Evolutionary conservation across 192 early-diverging fungal genomes (phyloP), one percentile per base, ranked within the genome.

Genomic region (Thoreauomyces humboldtii): DNA sequence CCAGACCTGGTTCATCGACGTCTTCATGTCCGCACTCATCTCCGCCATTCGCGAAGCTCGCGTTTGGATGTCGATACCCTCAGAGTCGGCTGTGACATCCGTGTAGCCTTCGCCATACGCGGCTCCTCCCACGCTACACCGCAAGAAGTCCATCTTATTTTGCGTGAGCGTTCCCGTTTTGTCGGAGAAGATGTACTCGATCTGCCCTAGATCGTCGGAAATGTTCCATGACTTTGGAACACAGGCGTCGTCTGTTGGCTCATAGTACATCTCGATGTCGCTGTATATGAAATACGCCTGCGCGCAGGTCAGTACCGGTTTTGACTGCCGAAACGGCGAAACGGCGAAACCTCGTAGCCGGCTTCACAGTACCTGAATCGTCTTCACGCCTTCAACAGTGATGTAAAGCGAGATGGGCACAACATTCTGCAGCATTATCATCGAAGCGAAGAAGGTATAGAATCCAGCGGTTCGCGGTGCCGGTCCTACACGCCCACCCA

Each of bases 341-440:
- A 41, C 38, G 38, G 38, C 11, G n/a, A 41, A 9, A 41, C 38
- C 9, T 41, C 44, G 14, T 46, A 22, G 5, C 44, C 25, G 44
- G 2, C 44, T 46, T 12, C 4, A 17, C 3, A 6, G 19, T 65
- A 84, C 82, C 70, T 92, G 90, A 44, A 90, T 75, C 1, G 88
- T 85, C 73, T 93, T 95, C 41, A 94, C 89, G 9, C 93, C 78
- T 74, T 98, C 95, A 33, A 98, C 86, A 17, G 89, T 90, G 55
- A 98, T 87, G 65, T 94, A 95, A 43, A 98, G 81, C 41, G 92
- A 92, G 55, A 98, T 98, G 2, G 95, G 95, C n/a, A 97, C 89
- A 28, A 97, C 86, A 47, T 92, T 95, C 72, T 96, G 94, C 70
- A 90, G 90, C 66, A 94, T 74, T 68, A 95, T 92, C 47, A 96